A percentile compares a stretch with the other conserved stretches of the same genome.
Evolutionary conservation across 441 rosid species (phyloP).

Genomic region (Cnidoscolus chayamansa): DNA sequence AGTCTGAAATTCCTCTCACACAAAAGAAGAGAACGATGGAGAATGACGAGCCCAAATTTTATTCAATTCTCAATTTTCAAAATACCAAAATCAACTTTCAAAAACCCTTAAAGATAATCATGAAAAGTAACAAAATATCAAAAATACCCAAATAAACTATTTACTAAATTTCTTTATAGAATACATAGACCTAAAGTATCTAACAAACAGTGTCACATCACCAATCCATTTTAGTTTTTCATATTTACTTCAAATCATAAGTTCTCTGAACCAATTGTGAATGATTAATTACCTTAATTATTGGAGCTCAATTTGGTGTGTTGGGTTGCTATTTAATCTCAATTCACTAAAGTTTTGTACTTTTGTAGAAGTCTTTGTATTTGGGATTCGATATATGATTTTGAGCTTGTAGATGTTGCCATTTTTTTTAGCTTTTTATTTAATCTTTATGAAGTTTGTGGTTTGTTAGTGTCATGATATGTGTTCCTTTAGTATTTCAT

Average conservation of each 20-base stretch:
- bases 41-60: no score
- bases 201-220: no score
- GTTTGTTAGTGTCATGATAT: neutral
- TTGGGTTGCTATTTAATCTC: neutral
- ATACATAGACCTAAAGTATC: no score
- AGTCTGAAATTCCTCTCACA: no score
- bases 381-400: neutral
- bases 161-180: no score
- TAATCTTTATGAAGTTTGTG: neutral
- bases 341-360: neutral
- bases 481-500: neutral
- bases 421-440: neutral
- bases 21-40: no score
- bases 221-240: neutral
- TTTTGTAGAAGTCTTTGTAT: neutral
- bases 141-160: no score
- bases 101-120: no score
- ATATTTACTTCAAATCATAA: neutral
- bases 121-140: no score
- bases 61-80: no score
- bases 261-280: neutral
- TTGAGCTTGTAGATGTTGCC: neutral
- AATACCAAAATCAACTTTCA: no score
- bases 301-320: neutral
- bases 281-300: neutral